A percentile compares a stretch with the other conserved stretches of the same genome.
These are phyloP conservation scores for Cercospora sojina DNA, from an alignment of 2,329 filamentous ascomycete species.

Conservation along the genomic window DNA sequence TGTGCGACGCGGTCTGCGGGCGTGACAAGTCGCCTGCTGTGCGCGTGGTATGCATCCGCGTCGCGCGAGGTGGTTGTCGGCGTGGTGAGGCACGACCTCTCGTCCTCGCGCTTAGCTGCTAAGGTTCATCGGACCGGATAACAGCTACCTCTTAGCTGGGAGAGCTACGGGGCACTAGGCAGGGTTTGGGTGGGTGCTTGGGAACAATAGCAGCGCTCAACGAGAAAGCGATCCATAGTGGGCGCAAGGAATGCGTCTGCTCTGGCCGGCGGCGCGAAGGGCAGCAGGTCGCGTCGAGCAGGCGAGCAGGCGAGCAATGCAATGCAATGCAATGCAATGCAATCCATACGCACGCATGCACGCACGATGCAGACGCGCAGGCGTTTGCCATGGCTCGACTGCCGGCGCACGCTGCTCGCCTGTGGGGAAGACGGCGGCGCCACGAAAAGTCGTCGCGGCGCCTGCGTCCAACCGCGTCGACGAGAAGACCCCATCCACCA, in stretches of 20 bases:
- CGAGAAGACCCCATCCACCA: neutral
- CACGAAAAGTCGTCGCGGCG: neutral
- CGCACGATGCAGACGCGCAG: neutral
- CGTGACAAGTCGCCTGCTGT: conserved; percentile 7
- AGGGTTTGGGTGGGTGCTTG: neutral
- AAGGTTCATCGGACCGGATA: conserved; percentile 26
- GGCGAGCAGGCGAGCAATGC: neutral
- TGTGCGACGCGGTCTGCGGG: neutral
- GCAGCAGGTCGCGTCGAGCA: neutral
- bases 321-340: neutral
- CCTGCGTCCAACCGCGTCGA: neutral
- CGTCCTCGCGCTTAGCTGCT: conserved; percentile 18
- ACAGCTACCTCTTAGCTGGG: conserved; percentile 25
- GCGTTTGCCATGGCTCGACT: neutral
- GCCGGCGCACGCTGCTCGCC: neutral
- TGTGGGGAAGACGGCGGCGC: neutral
- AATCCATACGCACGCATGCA: neutral
- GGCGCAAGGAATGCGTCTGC: neutral
- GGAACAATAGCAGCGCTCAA: conserved; percentile 10
- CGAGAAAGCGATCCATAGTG: neutral
- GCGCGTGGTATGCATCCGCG: conserved; percentile 4
- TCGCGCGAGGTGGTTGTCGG: conserved; percentile 4
- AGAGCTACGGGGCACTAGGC: conserved; percentile 17
- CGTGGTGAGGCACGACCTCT: neutral
- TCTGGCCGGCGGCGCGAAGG: neutral